These are phyloP conservation scores for Lenzites betulinus DNA, from an alignment of 768 basidiomycete genomes.

Conservation along the genomic window DNA sequence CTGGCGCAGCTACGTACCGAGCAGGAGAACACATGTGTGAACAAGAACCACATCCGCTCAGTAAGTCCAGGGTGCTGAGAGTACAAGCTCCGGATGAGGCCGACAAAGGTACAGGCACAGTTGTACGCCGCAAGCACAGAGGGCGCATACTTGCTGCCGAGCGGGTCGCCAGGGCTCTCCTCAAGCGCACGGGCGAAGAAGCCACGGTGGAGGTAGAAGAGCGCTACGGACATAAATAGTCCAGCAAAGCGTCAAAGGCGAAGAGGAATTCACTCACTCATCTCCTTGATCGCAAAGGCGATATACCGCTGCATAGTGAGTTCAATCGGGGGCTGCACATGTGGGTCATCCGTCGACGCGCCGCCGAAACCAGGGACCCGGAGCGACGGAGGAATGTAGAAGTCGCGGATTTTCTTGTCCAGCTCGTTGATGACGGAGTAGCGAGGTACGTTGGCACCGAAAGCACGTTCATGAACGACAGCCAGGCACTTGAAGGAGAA, in stretches of 20 bases:
- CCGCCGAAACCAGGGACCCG: conserved; percentile 64
- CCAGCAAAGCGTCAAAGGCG: background rate
- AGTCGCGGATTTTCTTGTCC: conserved; percentile 64
- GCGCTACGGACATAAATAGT: conserved; percentile 38
- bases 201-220: conserved; percentile 75
- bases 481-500: conserved; percentile 63
- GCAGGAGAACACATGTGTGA: conserved; percentile 74
- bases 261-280: conserved; percentile 45
- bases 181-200: conserved; percentile 73
- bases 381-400: conserved; percentile 65
- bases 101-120: conserved; percentile 70
- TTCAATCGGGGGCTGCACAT: conserved; percentile 38
- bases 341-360: conserved; percentile 23
- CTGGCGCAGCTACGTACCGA: conserved; percentile 41
- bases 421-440: conserved; percentile 66
- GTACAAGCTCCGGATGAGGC: conserved; percentile 61
- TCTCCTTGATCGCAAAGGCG: conserved; percentile 68
- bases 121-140: conserved; percentile 70
- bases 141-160: conserved; percentile 67
- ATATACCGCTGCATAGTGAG: conserved; percentile 70
- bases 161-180: conserved; percentile 61
- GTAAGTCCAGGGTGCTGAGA: conserved; percentile 67
- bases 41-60: conserved; percentile 72
- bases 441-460: conserved; percentile 60
- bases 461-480: conserved; percentile 67